phyloP scores from a whole-genome alignment of 1,284 basidiomycete species.

The Sporisorium reilianum region DNA sequence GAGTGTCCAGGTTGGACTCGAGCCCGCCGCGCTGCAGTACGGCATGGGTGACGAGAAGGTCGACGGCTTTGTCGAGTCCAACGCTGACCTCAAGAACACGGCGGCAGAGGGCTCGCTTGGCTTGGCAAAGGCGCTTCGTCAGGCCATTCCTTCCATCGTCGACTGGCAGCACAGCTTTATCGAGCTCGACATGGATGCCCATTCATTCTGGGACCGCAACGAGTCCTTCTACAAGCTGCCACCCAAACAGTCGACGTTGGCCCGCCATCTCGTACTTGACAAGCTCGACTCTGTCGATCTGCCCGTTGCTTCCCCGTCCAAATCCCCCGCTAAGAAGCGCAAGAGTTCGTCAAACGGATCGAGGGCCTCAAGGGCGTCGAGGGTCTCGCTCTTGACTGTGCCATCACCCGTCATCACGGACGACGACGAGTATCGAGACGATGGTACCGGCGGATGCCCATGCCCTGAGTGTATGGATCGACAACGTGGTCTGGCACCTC shows the following conservation, averaged over 20 bases:
- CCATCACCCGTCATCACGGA: background rate
- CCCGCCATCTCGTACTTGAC: slow-evolving; percentile 35
- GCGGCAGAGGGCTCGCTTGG: slow-evolving; percentile 23
- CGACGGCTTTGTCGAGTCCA: slow-evolving; percentile 45
- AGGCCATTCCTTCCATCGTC: slow-evolving; percentile 36
- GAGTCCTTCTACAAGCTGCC: slow-evolving; percentile 42
- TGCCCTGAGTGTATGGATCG: too few relatives aligned
- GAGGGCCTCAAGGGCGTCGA: slow-evolving; percentile 2
- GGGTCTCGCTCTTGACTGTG: background rate
- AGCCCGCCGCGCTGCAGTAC: slow-evolving; percentile 42
- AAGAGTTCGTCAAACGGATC: slow-evolving; percentile 17
- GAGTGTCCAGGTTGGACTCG: slow-evolving; percentile 42
- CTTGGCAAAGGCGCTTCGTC: slow-evolving; percentile 29
- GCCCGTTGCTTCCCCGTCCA: slow-evolving; percentile 14
- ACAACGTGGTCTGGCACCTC: background rate
- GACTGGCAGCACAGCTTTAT: slow-evolving; percentile 40
- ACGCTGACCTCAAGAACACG: slow-evolving; percentile 32
- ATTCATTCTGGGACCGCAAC: slow-evolving; percentile 47
- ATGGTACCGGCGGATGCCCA: background rate
- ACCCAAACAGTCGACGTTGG: slow-evolving; percentile 33
- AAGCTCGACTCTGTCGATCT: slow-evolving; percentile 31
- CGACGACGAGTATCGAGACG: slow-evolving; percentile 1
- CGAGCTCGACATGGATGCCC: slow-evolving; percentile 24
- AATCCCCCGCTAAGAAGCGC: slow-evolving; percentile 30
- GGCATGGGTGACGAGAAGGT: slow-evolving; percentile 23